Conservation (phyloP, 139 green algal species). For the Haematococcus lacustris region DNA sequence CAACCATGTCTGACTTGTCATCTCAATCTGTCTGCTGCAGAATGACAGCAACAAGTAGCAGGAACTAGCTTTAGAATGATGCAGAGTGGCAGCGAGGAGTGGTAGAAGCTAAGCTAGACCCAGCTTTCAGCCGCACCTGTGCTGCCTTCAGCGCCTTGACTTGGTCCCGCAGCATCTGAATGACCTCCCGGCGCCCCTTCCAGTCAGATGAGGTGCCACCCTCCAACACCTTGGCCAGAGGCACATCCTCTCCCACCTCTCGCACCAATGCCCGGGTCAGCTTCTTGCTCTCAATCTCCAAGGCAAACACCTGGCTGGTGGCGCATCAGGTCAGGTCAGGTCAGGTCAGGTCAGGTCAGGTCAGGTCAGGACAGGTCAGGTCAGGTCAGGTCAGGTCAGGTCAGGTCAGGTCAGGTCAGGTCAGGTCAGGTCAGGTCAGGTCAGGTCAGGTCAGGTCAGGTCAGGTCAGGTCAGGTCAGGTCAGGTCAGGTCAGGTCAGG, state of each 20-base stretch:
- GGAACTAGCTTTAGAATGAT: not conserved
- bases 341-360: not conserved
- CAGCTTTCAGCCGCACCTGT: conserved; percentile 5
- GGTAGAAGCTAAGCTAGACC: not conserved
- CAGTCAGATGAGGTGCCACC: conserved; percentile 20
- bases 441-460: not conserved
- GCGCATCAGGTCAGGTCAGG: too few relatives aligned
- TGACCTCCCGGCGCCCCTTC: conserved; percentile 55
- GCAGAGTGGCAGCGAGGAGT: not conserved
- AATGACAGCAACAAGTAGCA: too few relatives aligned
- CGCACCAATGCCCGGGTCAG: conserved; percentile 41
- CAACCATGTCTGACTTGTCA: too few relatives aligned
- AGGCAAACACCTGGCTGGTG: conserved; percentile 28
- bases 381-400: not conserved
- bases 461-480: not conserved
- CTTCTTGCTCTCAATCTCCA: conserved; percentile 52
- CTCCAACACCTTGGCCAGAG: conserved; percentile 29
- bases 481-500: not conserved
- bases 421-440: not conserved
- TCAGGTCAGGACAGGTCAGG: not conserved
- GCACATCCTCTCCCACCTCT: conserved; percentile 59
- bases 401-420: not conserved
- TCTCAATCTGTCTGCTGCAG: not conserved
- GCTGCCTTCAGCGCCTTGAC: conserved; percentile 38
- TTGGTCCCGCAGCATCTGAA: conserved; percentile 51